Evolutionary conservation across 176 grass and related monocot genomes (phyloP).

Genomic region (Triticum turgidum): DNA sequence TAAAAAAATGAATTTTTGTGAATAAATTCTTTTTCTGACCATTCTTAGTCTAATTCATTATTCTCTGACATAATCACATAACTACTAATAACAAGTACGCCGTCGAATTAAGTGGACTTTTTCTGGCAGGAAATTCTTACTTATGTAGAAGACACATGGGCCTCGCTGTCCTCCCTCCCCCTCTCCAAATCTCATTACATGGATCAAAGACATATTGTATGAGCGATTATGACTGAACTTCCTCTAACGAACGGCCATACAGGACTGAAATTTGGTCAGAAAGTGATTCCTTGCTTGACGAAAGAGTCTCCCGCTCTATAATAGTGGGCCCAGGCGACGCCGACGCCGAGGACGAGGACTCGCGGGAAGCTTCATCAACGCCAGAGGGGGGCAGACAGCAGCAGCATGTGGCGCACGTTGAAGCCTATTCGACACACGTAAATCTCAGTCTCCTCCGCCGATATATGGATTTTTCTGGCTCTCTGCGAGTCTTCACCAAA

Average conservation of each 20-base stretch:
- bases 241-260: not conserved
- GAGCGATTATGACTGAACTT: not conserved
- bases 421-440: conserved; percentile 32
- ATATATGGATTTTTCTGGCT: not conserved
- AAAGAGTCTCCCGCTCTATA: not conserved
- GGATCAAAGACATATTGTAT: not conserved
- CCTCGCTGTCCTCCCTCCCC: not conserved
- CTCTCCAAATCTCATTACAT: not conserved
- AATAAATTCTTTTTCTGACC: not conserved
- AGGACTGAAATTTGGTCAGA: not conserved
- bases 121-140: not conserved
- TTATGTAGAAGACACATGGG: conserved; percentile 14
- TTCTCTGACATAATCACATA: not conserved
- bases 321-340: conserved; percentile 18
- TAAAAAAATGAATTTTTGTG: not conserved
- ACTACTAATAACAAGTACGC: too few species aligned
- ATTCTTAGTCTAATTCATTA: not conserved
- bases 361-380: conserved; percentile 31
- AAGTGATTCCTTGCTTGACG: conserved; percentile 14
- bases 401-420: conserved; percentile 72
- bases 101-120: not conserved
- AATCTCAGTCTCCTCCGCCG: conserved; percentile 33
- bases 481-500: conserved; percentile 38
- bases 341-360: conserved; percentile 15
- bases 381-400: conserved; percentile 24